Conservation (phyloP, 306 rosid genomes). For the Abrus pulchellus region DNA sequence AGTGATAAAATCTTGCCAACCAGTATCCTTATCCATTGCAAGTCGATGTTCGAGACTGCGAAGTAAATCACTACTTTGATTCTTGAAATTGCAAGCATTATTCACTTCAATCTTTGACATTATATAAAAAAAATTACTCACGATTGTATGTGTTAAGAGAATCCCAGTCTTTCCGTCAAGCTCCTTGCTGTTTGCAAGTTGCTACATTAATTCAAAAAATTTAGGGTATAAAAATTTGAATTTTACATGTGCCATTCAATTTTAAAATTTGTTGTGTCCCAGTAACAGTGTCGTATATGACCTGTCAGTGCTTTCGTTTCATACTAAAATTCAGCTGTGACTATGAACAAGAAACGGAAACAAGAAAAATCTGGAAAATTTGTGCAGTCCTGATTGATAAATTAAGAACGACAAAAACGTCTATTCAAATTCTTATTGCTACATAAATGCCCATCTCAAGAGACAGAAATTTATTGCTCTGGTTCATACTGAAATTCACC, state of each 20-base stretch:
- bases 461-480: conserved; percentile 1
- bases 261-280: background rate
- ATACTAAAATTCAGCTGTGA: background rate
- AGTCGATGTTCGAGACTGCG: no score
- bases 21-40: no score
- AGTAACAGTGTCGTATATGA: background rate
- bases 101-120: no score
- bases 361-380: background rate
- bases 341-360: background rate
- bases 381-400: background rate
- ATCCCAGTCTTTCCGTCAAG: no score
- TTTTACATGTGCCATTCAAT: background rate
- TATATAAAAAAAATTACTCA: no score
- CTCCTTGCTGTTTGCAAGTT: no score
- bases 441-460: conserved; percentile 12
- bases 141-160: no score
- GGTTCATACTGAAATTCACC: background rate
- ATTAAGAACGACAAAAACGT: background rate
- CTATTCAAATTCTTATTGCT: background rate
- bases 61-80: no score
- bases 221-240: background rate
- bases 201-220: background rate
- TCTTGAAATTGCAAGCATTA: no score
- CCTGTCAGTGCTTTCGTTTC: background rate
- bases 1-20: no score